Evolutionary conservation across 2,329 filamentous ascomycete species (phyloP).

Genomic region (Penicillium sp.): DNA sequence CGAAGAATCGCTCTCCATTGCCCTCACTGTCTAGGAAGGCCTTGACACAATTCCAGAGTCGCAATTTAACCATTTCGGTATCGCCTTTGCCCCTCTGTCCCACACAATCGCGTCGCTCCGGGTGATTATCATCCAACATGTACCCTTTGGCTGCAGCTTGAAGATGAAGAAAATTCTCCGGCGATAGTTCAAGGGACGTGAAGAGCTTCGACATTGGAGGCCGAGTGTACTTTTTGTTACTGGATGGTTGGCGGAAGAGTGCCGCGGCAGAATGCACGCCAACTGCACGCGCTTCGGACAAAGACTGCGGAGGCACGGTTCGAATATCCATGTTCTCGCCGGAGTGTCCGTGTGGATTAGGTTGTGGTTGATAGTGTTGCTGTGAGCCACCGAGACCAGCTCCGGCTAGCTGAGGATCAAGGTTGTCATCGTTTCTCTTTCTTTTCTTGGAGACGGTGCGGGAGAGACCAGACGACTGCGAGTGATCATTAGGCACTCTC

Average conservation of each 20-base stretch:
- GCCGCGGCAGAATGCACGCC: slow-evolving; percentile 60
- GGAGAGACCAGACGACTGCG: slow-evolving; percentile 35
- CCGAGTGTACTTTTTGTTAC: slow-evolving; percentile 60
- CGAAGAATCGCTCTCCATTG: slow-evolving; percentile 58
- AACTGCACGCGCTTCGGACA: slow-evolving; percentile 52
- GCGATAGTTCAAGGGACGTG: slow-evolving; percentile 58
- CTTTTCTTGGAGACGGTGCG: slow-evolving; percentile 44
- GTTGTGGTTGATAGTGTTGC: slow-evolving; percentile 32
- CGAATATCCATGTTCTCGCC: slow-evolving; percentile 42
- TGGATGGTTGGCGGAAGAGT: slow-evolving; percentile 55
- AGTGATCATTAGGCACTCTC: slow-evolving; percentile 33
- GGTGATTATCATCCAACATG: slow-evolving; percentile 60
- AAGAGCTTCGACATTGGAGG: slow-evolving; percentile 64
- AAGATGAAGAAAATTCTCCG: slow-evolving; percentile 60
- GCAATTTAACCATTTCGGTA: slow-evolving; percentile 60
- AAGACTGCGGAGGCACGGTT: slow-evolving; percentile 40
- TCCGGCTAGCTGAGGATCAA: slow-evolving; percentile 41
- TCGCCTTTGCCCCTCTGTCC: slow-evolving; percentile 60
- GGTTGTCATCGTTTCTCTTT: slow-evolving; percentile 45
- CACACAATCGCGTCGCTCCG: slow-evolving; percentile 61
- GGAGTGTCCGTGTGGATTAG: slow-evolving; percentile 32
- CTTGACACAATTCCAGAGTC: slow-evolving; percentile 60
- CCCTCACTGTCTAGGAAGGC: slow-evolving; percentile 58
- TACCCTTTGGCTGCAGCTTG: slow-evolving; percentile 61
- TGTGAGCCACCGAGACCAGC: slow-evolving; percentile 30